Percentiles rank a stretch among this genome's conserved stretches.
Conservation (phyloP, 2,329 filamentous ascomycete genomes). For the Ophiostoma quercus region DNA sequence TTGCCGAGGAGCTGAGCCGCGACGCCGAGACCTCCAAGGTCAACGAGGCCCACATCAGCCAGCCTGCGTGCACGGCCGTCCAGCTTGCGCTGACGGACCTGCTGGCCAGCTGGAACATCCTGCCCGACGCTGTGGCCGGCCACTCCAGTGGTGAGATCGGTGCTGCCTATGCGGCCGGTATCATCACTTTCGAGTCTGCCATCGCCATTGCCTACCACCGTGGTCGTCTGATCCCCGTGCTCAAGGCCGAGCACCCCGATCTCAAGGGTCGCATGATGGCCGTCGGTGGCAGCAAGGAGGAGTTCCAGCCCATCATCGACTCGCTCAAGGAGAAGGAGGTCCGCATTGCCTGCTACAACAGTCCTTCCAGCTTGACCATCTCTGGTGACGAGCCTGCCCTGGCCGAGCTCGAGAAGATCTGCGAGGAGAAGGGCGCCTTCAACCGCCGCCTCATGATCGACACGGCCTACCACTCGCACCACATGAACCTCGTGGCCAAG, state of each 20-base stretch:
- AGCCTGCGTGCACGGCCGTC: slow-evolving; percentile 50
- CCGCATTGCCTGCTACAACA: slow-evolving; percentile 35
- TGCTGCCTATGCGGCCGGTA: slow-evolving; percentile 40
- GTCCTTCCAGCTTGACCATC: slow-evolving; percentile 34
- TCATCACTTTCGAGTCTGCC: slow-evolving; percentile 36
- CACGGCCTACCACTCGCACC: slow-evolving; percentile 46
- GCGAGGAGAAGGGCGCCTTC: slow-evolving; percentile 32
- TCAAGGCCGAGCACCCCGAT: slow-evolving; percentile 23
- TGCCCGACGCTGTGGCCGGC: slow-evolving; percentile 36
- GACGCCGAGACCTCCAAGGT: slow-evolving; percentile 23
- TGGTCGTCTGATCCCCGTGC: slow-evolving; percentile 34
- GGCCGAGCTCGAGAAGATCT: slow-evolving; percentile 26
- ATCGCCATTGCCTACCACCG: slow-evolving; percentile 41
- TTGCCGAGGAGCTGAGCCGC: slow-evolving; percentile 22
- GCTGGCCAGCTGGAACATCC: slow-evolving; percentile 30
- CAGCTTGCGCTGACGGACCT: slow-evolving; percentile 42
- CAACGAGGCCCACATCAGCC: slow-evolving; percentile 38
- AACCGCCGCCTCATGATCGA: slow-evolving; percentile 39
- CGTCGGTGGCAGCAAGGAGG: slow-evolving; percentile 31
- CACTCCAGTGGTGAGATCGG: slow-evolving; percentile 44
- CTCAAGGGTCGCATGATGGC: slow-evolving; percentile 40
- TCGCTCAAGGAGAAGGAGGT: slow-evolving; percentile 30
- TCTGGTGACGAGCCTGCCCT: slow-evolving; percentile 36
- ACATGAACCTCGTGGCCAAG: slow-evolving; percentile 39
- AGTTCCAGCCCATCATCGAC: slow-evolving; percentile 31